Percentiles rank a stretch among this genome's conserved stretches.
phyloP scores from a whole-genome alignment of 805 yeast genomes.

The Yarrowia osloensis region DNA sequence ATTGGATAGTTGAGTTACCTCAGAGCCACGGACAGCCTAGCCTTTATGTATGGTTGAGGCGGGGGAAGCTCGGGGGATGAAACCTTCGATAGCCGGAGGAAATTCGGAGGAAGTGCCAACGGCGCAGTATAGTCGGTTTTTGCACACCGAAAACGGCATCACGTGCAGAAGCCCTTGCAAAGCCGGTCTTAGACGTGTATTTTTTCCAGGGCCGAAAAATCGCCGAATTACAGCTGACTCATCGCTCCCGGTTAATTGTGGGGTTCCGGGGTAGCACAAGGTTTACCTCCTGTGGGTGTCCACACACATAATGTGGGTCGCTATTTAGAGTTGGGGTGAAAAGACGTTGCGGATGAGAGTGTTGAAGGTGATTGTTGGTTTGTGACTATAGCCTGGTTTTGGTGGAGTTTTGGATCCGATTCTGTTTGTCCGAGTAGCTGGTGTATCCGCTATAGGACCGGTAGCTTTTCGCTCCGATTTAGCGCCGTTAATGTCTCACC shows the following conservation, averaged over 20 bases:
- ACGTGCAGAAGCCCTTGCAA: not conserved
- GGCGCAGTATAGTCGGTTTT: not conserved
- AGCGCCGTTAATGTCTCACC: not conserved
- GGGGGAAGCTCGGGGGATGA: constrained; percentile 20
- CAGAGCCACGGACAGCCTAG: not conserved
- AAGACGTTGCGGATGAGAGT: too few species aligned
- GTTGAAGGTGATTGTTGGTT: not conserved
- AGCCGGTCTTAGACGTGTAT: not conserved
- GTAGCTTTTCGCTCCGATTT: not conserved
- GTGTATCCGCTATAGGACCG: too few species aligned
- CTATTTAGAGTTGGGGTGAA: not conserved
- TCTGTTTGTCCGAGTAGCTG: too few species aligned
- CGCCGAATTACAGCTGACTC: not conserved
- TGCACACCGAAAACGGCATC: not conserved
- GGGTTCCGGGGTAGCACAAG: not conserved
- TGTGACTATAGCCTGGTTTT: too few species aligned
- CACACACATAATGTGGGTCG: not conserved
- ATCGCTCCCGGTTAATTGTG: not conserved
- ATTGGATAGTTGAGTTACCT: not conserved
- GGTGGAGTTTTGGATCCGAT: too few species aligned
- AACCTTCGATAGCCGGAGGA: constrained; percentile 28
- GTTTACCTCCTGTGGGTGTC: not conserved
- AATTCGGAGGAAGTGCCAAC: not conserved
- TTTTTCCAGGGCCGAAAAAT: not conserved
- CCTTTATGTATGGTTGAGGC: constrained; percentile 22